A percentile compares a stretch with the other conserved stretches of the same genome.
Conservation (phyloP, 1,139 yeast genomes). For the Pichia sp. region DNA sequence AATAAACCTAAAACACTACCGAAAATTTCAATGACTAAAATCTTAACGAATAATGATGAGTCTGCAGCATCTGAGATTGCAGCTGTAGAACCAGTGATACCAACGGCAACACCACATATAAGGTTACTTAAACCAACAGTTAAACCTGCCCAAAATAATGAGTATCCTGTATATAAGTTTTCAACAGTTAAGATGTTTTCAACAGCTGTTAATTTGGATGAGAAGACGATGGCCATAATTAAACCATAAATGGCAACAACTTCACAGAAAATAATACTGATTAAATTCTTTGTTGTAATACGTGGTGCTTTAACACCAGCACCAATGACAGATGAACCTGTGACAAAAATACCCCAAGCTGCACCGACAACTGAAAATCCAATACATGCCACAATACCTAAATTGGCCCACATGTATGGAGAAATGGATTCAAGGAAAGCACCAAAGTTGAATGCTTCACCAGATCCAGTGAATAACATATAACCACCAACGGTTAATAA, state of each 20-base stretch:
- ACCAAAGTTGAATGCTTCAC: slow-evolving; percentile 89
- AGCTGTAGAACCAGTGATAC: slow-evolving; percentile 97
- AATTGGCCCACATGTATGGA: slow-evolving; percentile 96
- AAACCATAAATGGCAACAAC: slow-evolving; percentile 99
- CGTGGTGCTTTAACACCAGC: slow-evolving; percentile 99
- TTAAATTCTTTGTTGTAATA: slow-evolving; percentile 95
- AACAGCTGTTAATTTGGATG: slow-evolving; percentile 80
- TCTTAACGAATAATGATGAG: slow-evolving; percentile 90
- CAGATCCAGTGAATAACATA: slow-evolving; percentile 88
- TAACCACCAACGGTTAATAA: slow-evolving; percentile 20
- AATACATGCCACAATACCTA: slow-evolving; percentile 91
- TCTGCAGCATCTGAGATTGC: slow-evolving; percentile 99
- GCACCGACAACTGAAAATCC: slow-evolving; percentile 97
- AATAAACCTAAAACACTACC: slow-evolving; percentile 95
- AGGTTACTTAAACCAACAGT: slow-evolving; percentile 94
- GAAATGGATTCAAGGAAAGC: slow-evolving; percentile 81
- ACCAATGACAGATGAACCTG: slow-evolving; percentile 93
- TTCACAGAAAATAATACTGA: slow-evolving; percentile 97
- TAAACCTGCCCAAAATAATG: slow-evolving; percentile 97
- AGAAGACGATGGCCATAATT: slow-evolving; percentile 97
- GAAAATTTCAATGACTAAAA: slow-evolving; percentile 94
- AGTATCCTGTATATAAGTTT: slow-evolving; percentile 89
- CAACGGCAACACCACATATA: slow-evolving; percentile 97
- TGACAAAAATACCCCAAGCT: slow-evolving; percentile 98
- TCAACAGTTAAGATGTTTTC: slow-evolving; percentile 72